Conservation (phyloP, 768 basidiomycete genomes). For the Leccinum subgranulosum region DNA sequence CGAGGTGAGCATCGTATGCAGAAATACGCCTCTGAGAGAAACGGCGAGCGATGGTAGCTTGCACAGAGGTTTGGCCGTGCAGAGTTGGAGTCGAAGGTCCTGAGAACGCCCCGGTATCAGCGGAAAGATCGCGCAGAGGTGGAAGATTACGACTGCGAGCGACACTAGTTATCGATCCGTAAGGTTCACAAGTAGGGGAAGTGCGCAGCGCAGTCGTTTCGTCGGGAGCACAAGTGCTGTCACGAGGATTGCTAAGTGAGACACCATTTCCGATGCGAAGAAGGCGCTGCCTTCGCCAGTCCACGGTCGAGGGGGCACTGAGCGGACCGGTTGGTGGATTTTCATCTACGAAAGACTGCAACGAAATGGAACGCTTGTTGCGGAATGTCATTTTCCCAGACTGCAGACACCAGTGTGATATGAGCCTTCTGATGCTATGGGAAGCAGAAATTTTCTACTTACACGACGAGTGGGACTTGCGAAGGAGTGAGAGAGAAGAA, state of each 20-base stretch:
- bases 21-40: slow-evolving; percentile 61
- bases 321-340: slow-evolving; percentile 34
- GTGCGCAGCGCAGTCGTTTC: slow-evolving; percentile 39
- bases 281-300: slow-evolving; percentile 60
- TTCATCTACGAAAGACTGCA: slow-evolving; percentile 17
- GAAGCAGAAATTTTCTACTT: background rate
- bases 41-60: slow-evolving; percentile 36
- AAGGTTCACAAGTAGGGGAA: slow-evolving; percentile 35
- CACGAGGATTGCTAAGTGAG: background rate
- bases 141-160: slow-evolving; percentile 36
- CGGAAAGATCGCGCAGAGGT: slow-evolving; percentile 33
- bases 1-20: slow-evolving; percentile 58
- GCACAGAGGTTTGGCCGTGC: slow-evolving; percentile 33
- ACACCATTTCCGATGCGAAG: slow-evolving; percentile 45
- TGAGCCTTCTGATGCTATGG: background rate
- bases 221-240: slow-evolving; percentile 11
- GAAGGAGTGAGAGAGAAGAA: background rate
- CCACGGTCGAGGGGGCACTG: slow-evolving; percentile 51
- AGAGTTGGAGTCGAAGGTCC: slow-evolving; percentile 34
- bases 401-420: background rate
- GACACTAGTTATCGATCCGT: slow-evolving; percentile 50
- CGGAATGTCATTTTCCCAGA: slow-evolving; percentile 17
- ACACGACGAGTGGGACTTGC: background rate
- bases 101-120: slow-evolving; percentile 34
- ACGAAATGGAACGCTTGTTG: slow-evolving; percentile 17